Evolutionary conservation across 495 filamentous ascomycete genomes (phyloP), one percentile per base, ranked within the genome.

Genomic region (Arthonia radiata): DNA sequence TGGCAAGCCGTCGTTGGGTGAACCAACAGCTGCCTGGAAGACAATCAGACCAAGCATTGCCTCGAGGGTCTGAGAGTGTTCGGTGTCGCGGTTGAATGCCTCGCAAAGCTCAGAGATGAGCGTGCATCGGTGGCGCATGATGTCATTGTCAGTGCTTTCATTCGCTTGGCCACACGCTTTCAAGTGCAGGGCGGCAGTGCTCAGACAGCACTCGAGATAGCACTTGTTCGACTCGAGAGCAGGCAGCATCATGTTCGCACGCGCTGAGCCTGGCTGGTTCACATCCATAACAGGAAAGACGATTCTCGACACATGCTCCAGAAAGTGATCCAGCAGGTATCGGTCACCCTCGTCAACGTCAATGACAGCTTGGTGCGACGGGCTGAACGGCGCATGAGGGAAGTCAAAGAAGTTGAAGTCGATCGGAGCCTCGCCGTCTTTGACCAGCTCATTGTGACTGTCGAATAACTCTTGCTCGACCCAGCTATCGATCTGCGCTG

Each of bases 31-130:
- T 53, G 75, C 83, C 38, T 92, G 82, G 58, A 93, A 97, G 54
- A 94, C 81, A 33, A 93, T 91, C 67, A 97, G 82, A 26, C 79
- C 86, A 5, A 97, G 57, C 1, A 83, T 81, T 2, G 86, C 80
- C 49, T 97, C 86, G 8, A 97, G 62, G 35, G 92, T 91, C 40
- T 83, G 58, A 25, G 72, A 59, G 45, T 91, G 80, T 34, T 93
- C 56, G 36, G 64, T 62, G 38, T 97, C 83, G 17, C 58, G 51
- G 32, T 66, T 67, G 17, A 94, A 56, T 0, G 83, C 76, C 33
- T 81, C 67, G 50, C 79, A 92, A 1, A 97, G 59, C 34, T 78
- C 63, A 1, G 74, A 67, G 37, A 97, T 76, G 9, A 81, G 81
- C 15, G 78, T 74, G 43, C 72, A 86, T 23, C 83, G 73, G 44